Conservation (phyloP, 441 rosid species). For the Syzygium syzygioides region DNA sequence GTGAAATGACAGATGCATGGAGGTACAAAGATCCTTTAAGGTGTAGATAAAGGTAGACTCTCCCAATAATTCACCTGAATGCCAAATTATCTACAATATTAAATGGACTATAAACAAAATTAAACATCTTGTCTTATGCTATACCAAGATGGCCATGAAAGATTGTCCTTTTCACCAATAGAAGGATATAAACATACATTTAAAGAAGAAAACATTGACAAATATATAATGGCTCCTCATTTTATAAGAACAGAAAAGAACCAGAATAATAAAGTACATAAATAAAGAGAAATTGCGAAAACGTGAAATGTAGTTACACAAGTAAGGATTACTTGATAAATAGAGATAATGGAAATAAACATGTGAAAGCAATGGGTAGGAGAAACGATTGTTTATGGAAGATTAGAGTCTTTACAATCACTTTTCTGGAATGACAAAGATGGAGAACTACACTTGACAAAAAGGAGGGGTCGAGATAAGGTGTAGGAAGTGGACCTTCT, state of each 20-base stretch:
- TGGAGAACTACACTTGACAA: background rate
- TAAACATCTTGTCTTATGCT: background rate
- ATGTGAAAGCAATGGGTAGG: background rate
- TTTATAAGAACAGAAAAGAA: background rate
- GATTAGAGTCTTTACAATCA: background rate
- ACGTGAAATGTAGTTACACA: background rate
- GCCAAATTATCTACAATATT: background rate
- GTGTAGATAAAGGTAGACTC: background rate
- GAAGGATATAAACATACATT: background rate
- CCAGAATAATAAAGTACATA: background rate
- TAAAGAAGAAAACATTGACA: background rate
- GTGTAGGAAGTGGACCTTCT: background rate
- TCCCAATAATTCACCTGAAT: background rate
- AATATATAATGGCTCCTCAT: background rate
- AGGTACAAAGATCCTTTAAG: background rate
- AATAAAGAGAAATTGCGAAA: background rate
- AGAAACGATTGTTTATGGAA: background rate
- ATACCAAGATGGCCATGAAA: background rate
- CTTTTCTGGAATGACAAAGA: background rate
- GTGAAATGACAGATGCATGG: background rate
- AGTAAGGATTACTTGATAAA: background rate
- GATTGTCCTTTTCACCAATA: background rate
- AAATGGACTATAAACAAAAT: background rate
- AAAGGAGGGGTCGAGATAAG: background rate
- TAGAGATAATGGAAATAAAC: background rate